phyloP scores from a whole-genome alignment of 148 eudicot genomes.

The Rhododendron vialii region DNA sequence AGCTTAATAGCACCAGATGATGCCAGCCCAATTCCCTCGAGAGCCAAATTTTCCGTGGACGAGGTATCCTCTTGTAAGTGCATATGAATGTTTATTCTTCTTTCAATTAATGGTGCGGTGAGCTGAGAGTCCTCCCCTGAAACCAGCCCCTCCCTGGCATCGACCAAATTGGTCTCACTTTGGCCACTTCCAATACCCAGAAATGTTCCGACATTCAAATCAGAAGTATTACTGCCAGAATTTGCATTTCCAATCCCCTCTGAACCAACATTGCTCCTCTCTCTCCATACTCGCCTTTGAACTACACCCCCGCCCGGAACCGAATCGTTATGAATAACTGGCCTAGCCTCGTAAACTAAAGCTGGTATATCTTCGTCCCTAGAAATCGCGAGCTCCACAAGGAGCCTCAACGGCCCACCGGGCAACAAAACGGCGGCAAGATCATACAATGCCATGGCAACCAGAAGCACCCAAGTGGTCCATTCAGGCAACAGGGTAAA shows the following conservation, averaged over 20 bases:
- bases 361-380: conserved; percentile 98
- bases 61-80: conserved; percentile 20
- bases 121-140: conserved; percentile 32
- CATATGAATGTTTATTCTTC: conserved; percentile 30
- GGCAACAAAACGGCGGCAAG: conserved; percentile 95
- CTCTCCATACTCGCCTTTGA: conserved; percentile 71
- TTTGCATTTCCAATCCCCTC: conserved; percentile 19
- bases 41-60: conserved; percentile 44
- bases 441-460: conserved; percentile 89
- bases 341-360: conserved; percentile 94
- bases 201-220: conserved; percentile 9
- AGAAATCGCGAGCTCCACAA: conserved; percentile 90
- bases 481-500: conserved; percentile 93
- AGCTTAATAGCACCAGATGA: conserved; percentile 85
- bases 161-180: conserved; percentile 28
- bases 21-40: conserved; percentile 91
- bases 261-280: conserved; percentile 15
- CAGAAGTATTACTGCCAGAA: conserved; percentile 5
- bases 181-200: conserved; percentile 21
- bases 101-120: conserved; percentile 62
- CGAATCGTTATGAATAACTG: conserved; percentile 36
- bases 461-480: conserved; percentile 95
- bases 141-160: conserved; percentile 47
- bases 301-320: conserved; percentile 15
- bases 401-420: conserved; percentile 73